A percentile compares a stretch with the other conserved stretches of the same genome.
Evolutionary conservation across 1,284 basidiomycete species (phyloP).

Genomic region (Ceratobasidium sp.): DNA sequence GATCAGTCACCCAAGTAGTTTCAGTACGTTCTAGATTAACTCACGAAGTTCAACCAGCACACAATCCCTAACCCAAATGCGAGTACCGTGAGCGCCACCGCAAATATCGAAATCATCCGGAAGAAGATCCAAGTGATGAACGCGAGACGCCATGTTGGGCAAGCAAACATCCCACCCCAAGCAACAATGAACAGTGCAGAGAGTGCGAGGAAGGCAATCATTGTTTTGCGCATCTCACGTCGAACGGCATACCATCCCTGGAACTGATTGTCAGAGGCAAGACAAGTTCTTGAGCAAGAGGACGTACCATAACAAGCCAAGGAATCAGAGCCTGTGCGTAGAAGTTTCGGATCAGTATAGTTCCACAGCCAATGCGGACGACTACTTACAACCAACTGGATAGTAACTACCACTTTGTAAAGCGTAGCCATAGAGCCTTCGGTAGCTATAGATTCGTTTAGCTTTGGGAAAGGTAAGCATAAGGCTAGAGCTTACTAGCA

Average conservation of each 20-base stretch:
- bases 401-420: conserved; percentile 70
- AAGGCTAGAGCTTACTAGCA: conserved; percentile 59
- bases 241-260: conserved; percentile 83
- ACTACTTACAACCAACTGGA: conserved; percentile 69
- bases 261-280: conserved; percentile 43
- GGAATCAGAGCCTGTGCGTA: conserved; percentile 69
- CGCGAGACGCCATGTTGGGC: conserved; percentile 74
- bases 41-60: conserved; percentile 74
- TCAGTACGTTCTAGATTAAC: not conserved
- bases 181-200: conserved; percentile 70
- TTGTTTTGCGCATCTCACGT: conserved; percentile 69
- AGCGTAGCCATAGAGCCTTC: conserved; percentile 61
- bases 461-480: not conserved
- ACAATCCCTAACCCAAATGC: conserved; percentile 72
- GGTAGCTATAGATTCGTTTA: not conserved
- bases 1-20: not conserved
- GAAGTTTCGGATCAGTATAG: not conserved
- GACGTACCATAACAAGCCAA: conserved; percentile 72
- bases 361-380: conserved; percentile 2
- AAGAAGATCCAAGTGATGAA: conserved; percentile 80
- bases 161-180: conserved; percentile 78
- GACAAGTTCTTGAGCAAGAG: not conserved
- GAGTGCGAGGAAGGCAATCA: conserved; percentile 72
- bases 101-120: conserved; percentile 70
- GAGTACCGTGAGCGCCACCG: conserved; percentile 68